Base-by-base conservation (phyloP, 805 yeast species). In the Candida sonorensis region DNA sequence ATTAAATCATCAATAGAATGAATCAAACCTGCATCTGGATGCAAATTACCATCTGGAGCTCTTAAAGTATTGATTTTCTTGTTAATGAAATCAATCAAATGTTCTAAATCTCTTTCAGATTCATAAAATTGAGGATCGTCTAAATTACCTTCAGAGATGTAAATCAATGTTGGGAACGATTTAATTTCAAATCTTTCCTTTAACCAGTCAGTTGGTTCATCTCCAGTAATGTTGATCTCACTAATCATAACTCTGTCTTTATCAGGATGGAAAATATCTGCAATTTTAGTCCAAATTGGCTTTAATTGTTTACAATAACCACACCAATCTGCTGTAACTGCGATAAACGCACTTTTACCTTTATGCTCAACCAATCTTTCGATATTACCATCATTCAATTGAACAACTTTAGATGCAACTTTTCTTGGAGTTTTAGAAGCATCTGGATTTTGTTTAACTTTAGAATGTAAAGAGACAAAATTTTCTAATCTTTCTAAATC, bases 321-420 rank as follows among this genome's bases (percentile, higher is more conserved):
- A 50, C 84, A 76, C 78, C 81, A 71, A 24, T 67, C 61, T 11
- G 80, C 75, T 5, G 82, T 70, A 45, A 80, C 71, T 2, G 72
- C 66, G 15, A 80, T 65, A 23, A 80, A 50, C 0, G 66, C 71
- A 24, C 48, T 46, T 34, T 72, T 80, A 23, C 53, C 48, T 16
- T 60, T 43, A 22, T 45, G 34, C 21, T 53, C 37, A 7, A 63
- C 40, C 18, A 43, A 30, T 18, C 45, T 43, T 30, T 54, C 59
- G 29, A 54, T 37, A 17, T 44, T 37, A 11, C 45, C 48, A 36
- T 57, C 62, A 29, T 53, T 39, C 15, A 53, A 30, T 29, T 46
- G 46, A 20, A 44, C 46, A 24, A 57, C 35, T 23, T 42, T 40
- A 4, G 59, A 46, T 15, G 36, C 36, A 23, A 16, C 5, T 19